Evolutionary conservation across 257 asterid genomes (phyloP).

Genomic region (Solanum sitiens): DNA sequence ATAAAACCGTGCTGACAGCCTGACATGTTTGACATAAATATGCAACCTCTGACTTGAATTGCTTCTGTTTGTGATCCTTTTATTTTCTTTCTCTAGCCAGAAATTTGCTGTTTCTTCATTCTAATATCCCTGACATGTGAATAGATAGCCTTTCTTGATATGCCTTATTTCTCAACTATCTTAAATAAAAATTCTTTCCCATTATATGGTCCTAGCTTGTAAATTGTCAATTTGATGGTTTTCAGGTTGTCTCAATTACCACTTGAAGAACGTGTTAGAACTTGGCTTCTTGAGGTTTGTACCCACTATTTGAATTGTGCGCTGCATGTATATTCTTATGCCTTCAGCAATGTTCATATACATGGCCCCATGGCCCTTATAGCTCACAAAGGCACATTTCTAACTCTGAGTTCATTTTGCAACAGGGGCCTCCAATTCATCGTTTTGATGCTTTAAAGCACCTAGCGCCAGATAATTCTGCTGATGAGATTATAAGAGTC

Average conservation of each 20-base stretch:
- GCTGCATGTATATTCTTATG: not conserved
- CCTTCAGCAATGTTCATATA: not conserved
- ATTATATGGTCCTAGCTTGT: not conserved
- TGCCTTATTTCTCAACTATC: not conserved
- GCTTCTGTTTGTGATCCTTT: not conserved
- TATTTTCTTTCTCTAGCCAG: not conserved
- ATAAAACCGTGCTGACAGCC: not conserved
- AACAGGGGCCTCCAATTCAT: slow-evolving; percentile 71
- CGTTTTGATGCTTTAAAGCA: slow-evolving; percentile 63
- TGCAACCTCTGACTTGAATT: not conserved
- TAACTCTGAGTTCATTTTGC: slow-evolving; percentile 17
- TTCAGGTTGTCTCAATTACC: slow-evolving; percentile 66
- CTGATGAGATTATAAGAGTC: slow-evolving; percentile 50
- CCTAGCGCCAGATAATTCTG: slow-evolving; percentile 59
- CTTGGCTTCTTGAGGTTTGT: slow-evolving; percentile 61
- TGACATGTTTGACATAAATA: not conserved
- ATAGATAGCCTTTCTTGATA: not conserved
- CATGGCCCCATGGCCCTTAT: not conserved
- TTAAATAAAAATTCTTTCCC: not conserved
- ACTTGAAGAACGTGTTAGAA: slow-evolving; percentile 54
- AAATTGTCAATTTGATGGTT: slow-evolving; percentile 8
- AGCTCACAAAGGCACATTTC: not conserved
- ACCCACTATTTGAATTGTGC: not conserved
- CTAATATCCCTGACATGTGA: not conserved
- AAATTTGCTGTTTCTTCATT: not conserved